Evolutionary conservation across 345 rosid genomes (phyloP).

Genomic region (Hevea brasiliensis): DNA sequence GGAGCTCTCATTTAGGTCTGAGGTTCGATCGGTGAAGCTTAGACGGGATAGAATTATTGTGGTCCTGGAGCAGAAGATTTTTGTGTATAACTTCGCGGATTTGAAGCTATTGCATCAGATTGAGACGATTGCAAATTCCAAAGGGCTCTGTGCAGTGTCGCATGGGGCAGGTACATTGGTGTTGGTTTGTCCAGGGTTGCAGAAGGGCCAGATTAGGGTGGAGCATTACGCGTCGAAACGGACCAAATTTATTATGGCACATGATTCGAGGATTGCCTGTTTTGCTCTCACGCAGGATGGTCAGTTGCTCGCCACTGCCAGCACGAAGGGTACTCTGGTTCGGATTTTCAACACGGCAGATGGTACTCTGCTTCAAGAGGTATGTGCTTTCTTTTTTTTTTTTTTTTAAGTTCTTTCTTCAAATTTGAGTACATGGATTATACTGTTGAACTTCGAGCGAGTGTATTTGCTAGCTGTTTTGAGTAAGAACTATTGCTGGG

Average conservation of each 20-base stretch:
- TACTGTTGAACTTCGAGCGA: background rate
- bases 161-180: slow-evolving; percentile 74
- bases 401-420: background rate
- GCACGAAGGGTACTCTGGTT: slow-evolving; percentile 87
- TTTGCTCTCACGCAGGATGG: slow-evolving; percentile 86
- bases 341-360: slow-evolving; percentile 73
- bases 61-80: slow-evolving; percentile 78
- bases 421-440: background rate
- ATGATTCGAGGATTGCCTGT: slow-evolving; percentile 91
- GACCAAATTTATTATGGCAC: slow-evolving; percentile 90
- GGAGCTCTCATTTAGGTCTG: slow-evolving; percentile 86
- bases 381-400: slow-evolving; percentile 8
- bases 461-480: too few species aligned
- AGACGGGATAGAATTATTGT: slow-evolving; percentile 79
- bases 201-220: slow-evolving; percentile 85
- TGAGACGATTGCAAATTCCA: slow-evolving; percentile 83
- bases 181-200: slow-evolving; percentile 82
- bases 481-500: too few species aligned
- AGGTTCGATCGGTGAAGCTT: slow-evolving; percentile 74
- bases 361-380: slow-evolving; percentile 87
- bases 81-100: slow-evolving; percentile 81
- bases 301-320: slow-evolving; percentile 75
- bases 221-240: slow-evolving; percentile 87
- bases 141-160: slow-evolving; percentile 88
- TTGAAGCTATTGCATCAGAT: slow-evolving; percentile 85